phyloP scores from a whole-genome alignment of 2,329 filamentous ascomycete species.

The Cyphellophora europaea region DNA sequence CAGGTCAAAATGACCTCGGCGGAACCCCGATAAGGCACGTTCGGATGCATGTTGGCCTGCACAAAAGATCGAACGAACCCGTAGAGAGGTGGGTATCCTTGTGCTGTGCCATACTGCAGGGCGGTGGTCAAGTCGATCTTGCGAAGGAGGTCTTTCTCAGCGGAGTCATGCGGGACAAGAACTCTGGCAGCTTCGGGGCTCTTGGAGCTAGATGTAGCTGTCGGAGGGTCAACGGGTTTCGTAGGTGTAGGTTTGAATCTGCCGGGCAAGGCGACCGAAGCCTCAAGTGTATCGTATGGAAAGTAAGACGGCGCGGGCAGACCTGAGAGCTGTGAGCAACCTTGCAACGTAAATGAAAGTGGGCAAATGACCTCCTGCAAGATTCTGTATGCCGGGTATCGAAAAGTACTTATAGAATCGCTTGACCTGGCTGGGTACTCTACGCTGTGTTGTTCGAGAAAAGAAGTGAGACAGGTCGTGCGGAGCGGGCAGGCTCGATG shows the following conservation, averaged over 20 bases:
- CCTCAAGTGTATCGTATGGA: constrained; percentile 83
- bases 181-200: constrained; percentile 43
- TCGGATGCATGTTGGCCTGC: constrained; percentile 66
- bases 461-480: constrained; percentile 72
- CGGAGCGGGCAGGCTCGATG: constrained; percentile 48
- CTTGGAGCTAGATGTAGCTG: constrained; percentile 25
- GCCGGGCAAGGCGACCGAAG: constrained; percentile 63
- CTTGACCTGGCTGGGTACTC: constrained; percentile 62
- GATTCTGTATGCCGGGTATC: constrained; percentile 52
- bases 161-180: constrained; percentile 60
- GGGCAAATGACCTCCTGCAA: constrained; percentile 43
- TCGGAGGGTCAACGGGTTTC: constrained; percentile 41
- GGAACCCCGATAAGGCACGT: constrained; percentile 66
- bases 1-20: constrained; percentile 71
- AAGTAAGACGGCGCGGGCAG: constrained; percentile 76
- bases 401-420: constrained; percentile 75
- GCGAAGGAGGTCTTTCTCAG: constrained; percentile 48
- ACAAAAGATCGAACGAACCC: constrained; percentile 73
- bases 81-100: constrained; percentile 70
- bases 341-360: constrained; percentile 1
- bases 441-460: constrained; percentile 58
- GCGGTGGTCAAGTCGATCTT: constrained; percentile 75
- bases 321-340: constrained; percentile 39
- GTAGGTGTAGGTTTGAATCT: constrained; percentile 66
- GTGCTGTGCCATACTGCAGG: constrained; percentile 76